Base-by-base conservation (phyloP, 2,329 filamentous ascomycete species). In the Ascochyta pisi region DNA sequence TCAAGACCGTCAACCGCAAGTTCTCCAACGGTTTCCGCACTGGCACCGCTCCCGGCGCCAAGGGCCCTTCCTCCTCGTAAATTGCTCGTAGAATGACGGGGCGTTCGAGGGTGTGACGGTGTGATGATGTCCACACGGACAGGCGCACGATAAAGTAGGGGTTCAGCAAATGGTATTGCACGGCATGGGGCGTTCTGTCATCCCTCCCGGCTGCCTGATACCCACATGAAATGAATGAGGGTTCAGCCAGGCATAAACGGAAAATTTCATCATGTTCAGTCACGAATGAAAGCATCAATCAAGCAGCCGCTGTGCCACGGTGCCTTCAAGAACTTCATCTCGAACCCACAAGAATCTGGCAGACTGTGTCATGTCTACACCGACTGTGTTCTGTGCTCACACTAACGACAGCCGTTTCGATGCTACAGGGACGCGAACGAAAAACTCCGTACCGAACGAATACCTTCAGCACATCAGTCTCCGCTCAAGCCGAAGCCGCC, bases 21-120 rank as follows among this genome's bases (percentile, higher is more conserved):
- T 96, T 96, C 89, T 92, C 89, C 86, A 99, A 99, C 84, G 93
- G 92, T 75, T 99, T 99, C 91, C 94, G 91, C 85, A 87, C 83
- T 71, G 95, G 95, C 78, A 81, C 85, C 73, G 92, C 92, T 78
- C 93, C 96, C 85, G 89, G 88, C 77, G 84, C 92, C 72, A 88
- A 89, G 71, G 91, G 90, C 75, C 83, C 86, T 72, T 60, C 64
- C 54, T 65, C 61, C 44, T 64, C 71, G 64, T 73, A 69, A 61
- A 67, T 55, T 59, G 53, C 42, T 55, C 49, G 50, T 34, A 62
- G 39, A 42, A 50, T 42, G 52, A 62, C 37, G 53, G 53, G 55
- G 56, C 47, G 58, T 60, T 58, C 26, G 55, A 56, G 52, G 54
- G 44, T 57, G 61, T 58, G 64, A 60, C 50, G 66, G 69, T 59